A percentile compares a stretch with the other conserved stretches of the same genome.
Evolutionary conservation across 1,139 yeast genomes (phyloP).

Genomic region (Taiozyma onychis): DNA sequence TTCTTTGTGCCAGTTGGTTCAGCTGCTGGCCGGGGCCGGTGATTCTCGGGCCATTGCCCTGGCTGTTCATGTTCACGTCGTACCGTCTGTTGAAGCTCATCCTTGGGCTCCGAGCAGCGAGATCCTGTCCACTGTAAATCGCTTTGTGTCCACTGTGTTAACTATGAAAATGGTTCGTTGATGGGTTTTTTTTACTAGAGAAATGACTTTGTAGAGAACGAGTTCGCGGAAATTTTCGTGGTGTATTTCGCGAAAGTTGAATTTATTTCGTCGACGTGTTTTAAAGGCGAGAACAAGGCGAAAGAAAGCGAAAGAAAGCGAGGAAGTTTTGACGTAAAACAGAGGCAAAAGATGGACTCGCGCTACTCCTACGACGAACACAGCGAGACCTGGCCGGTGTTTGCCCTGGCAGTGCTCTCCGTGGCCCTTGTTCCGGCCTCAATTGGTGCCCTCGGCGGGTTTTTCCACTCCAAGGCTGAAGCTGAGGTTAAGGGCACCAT

Average conservation of each 20-base stretch:
- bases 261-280: neutral
- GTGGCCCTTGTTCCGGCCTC: conserved; percentile 70
- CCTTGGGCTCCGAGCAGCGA: neutral
- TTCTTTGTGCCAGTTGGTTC: neutral
- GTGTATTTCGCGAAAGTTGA: neutral
- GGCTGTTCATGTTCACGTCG: neutral
- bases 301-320: too few species aligned
- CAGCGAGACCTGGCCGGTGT: conserved; percentile 95
- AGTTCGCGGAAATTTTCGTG: neutral
- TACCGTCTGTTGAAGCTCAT: neutral
- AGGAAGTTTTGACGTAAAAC: neutral
- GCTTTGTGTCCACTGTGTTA: neutral
- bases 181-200: neutral
- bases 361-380: conserved; percentile 72
- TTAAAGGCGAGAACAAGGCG: neutral
- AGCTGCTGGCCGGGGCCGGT: conserved; percentile 7
- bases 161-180: too few species aligned
- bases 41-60: conserved; percentile 2
- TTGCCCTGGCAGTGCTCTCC: conserved; percentile 66
- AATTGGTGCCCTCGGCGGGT: conserved; percentile 16
- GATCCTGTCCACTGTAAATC: neutral
- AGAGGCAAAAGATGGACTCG: conserved; percentile 26
- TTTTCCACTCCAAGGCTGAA: neutral
- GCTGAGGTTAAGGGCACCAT: neutral
- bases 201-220: neutral